A percentile compares a stretch with the other conserved stretches of the same genome.
These are phyloP conservation scores for Sporothrix variecibatus DNA, from an alignment of 2,329 filamentous ascomycete species.

Conservation along the genomic window DNA sequence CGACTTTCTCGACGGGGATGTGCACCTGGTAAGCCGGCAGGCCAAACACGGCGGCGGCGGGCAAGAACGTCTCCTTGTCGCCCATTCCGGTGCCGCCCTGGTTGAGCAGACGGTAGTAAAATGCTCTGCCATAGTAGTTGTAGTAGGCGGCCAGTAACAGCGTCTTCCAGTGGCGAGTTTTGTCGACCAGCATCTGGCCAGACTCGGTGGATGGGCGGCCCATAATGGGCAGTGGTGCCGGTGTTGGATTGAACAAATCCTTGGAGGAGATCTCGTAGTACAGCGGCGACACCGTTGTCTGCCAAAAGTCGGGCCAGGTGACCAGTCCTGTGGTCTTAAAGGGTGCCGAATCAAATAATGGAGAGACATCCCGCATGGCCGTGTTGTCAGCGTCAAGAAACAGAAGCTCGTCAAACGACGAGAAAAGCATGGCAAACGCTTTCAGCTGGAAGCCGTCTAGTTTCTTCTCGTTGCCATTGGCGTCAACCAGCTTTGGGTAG, in stretches of 20 bases:
- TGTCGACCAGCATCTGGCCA: slow-evolving; percentile 51
- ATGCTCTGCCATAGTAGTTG: slow-evolving; percentile 54
- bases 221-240: slow-evolving; percentile 37
- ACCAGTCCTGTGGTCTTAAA: slow-evolving; percentile 55
- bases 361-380: slow-evolving; percentile 42
- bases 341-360: slow-evolving; percentile 52
- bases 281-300: slow-evolving; percentile 43
- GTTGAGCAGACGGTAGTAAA: slow-evolving; percentile 53
- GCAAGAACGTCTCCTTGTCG: slow-evolving; percentile 53
- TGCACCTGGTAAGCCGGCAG: slow-evolving; percentile 45
- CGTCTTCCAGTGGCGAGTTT: slow-evolving; percentile 47
- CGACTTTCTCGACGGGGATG: slow-evolving; percentile 38
- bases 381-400: slow-evolving; percentile 62
- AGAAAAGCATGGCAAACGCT: slow-evolving; percentile 58
- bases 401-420: slow-evolving; percentile 59
- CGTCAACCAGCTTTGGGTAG: slow-evolving; percentile 34
- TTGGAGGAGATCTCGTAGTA: slow-evolving; percentile 48
- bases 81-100: slow-evolving; percentile 48
- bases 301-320: slow-evolving; percentile 60
- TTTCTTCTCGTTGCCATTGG: neutral
- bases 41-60: slow-evolving; percentile 45
- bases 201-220: slow-evolving; percentile 47
- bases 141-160: slow-evolving; percentile 55
- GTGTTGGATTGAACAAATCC: neutral
- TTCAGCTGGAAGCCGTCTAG: slow-evolving; percentile 56